Evolutionary conservation across 768 basidiomycete genomes (phyloP).

Genomic region (Mycena indigotica): DNA sequence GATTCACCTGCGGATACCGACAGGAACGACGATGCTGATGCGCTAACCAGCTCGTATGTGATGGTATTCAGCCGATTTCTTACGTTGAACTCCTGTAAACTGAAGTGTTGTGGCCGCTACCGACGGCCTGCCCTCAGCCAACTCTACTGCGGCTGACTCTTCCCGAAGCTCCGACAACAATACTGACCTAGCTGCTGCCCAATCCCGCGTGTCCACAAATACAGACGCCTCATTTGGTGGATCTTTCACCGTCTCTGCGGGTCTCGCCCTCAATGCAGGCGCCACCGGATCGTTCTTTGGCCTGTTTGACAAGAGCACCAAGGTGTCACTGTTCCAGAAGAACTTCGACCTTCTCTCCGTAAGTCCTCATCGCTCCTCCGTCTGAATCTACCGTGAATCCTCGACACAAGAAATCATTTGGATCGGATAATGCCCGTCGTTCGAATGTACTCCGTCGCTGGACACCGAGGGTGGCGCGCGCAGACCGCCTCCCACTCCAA

Average conservation of each 20-base stretch:
- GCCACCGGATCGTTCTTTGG: slow-evolving; percentile 16
- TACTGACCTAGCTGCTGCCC: slow-evolving; percentile 6
- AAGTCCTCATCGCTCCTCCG: not conserved
- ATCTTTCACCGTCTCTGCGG: slow-evolving; percentile 8
- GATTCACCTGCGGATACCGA: not conserved
- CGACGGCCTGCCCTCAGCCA: not conserved
- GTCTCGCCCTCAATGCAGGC: slow-evolving; percentile 14
- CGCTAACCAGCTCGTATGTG: not conserved
- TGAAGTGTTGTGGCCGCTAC: not conserved
- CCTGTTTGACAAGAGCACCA: slow-evolving; percentile 12
- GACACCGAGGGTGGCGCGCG: not conserved
- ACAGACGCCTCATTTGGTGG: slow-evolving; percentile 12
- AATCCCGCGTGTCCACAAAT: not conserved
- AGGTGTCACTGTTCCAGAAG: slow-evolving; percentile 20
- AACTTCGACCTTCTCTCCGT: slow-evolving; percentile 13
- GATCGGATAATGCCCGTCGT: slow-evolving; percentile 2
- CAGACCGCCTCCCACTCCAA: slow-evolving; percentile 1
- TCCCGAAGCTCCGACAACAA: not conserved
- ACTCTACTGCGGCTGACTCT: not conserved
- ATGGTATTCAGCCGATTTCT: too few relatives aligned
- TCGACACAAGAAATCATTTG: slow-evolving; percentile 21
- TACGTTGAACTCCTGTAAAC: too few relatives aligned
- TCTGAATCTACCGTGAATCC: too few relatives aligned
- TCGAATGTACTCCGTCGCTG: not conserved
- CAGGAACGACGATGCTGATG: not conserved